Percentiles rank a stretch among this genome's conserved stretches.
phyloP scores from a whole-genome alignment of 495 filamentous ascomycete genomes.

The Xylaria flabelliformis region DNA sequence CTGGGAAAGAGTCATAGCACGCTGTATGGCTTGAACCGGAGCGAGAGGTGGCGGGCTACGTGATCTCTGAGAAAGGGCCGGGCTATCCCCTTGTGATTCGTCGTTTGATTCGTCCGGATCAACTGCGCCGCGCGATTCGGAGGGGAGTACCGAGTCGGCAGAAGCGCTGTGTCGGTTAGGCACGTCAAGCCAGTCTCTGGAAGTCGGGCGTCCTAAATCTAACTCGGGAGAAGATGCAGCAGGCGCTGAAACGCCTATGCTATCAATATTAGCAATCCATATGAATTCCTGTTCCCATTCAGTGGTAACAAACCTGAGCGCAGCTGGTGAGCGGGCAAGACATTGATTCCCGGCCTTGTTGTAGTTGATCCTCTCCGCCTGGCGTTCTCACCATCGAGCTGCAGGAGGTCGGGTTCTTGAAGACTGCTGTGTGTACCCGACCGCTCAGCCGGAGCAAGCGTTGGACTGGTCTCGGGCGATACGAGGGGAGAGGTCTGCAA shows the following conservation, averaged over 20 bases:
- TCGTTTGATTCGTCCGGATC: conserved; percentile 54
- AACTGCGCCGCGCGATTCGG: conserved; percentile 44
- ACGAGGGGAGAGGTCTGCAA: conserved; percentile 93
- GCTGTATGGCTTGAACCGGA: conserved; percentile 75
- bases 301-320: conserved; percentile 35
- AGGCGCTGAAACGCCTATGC: conserved; percentile 65
- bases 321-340: conserved; percentile 38
- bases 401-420: conserved; percentile 83
- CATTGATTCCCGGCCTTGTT: conserved; percentile 45
- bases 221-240: conserved; percentile 67
- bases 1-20: conserved; percentile 85
- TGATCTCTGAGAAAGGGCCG: conserved; percentile 59
- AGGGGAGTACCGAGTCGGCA: conserved; percentile 53
- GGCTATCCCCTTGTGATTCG: conserved; percentile 46
- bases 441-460: conserved; percentile 59
- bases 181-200: conserved; percentile 51
- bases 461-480: conserved; percentile 83
- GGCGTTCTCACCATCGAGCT: conserved; percentile 60
- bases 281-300: not conserved
- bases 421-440: conserved; percentile 60
- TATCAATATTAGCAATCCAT: conserved; percentile 19
- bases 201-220: conserved; percentile 50
- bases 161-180: conserved; percentile 41
- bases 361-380: conserved; percentile 32
- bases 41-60: conserved; percentile 80